Conservation (phyloP, 768 basidiomycete genomes). For the Suillus ampliporus region DNA sequence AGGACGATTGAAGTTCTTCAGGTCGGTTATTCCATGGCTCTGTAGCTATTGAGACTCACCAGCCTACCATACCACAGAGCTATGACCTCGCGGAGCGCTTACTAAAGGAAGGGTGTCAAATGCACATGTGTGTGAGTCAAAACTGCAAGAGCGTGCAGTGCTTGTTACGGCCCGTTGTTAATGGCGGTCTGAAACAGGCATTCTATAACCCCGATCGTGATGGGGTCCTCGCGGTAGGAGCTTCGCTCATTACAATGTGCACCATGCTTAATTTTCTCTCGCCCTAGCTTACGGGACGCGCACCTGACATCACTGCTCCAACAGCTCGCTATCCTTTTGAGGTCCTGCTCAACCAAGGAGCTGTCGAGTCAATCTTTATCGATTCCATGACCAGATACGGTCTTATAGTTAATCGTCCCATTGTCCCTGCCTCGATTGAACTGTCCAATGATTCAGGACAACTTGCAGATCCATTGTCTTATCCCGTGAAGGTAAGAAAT, state of each 20-base stretch:
- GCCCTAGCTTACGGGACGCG: conserved; percentile 63
- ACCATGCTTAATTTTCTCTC: background rate
- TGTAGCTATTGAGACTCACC: background rate
- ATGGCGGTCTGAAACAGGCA: conserved; percentile 46
- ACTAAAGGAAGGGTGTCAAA: conserved; percentile 65
- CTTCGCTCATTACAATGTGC: background rate
- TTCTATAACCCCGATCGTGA: conserved; percentile 71
- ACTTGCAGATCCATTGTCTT: conserved; percentile 35
- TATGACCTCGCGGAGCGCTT: conserved; percentile 75
- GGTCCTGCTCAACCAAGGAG: conserved; percentile 52
- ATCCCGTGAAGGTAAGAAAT: conserved; percentile 36
- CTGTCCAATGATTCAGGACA: conserved; percentile 42
- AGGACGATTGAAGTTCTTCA: conserved; percentile 60
- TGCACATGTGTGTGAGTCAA: conserved; percentile 66
- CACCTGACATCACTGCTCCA: conserved; percentile 63
- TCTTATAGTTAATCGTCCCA: conserved; percentile 40
- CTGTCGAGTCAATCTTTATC: conserved; percentile 46
- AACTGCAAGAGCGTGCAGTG: background rate
- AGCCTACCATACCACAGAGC: conserved; percentile 50
- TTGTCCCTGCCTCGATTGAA: conserved; percentile 35
- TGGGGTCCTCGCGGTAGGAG: conserved; percentile 64
- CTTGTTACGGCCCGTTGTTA: background rate
- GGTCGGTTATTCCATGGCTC: conserved; percentile 25
- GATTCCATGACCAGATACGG: conserved; percentile 43
- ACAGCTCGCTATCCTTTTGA: conserved; percentile 75